Conservation (phyloP, 2,329 filamentous ascomycete genomes). For the Akanthomyces lecanii region DNA sequence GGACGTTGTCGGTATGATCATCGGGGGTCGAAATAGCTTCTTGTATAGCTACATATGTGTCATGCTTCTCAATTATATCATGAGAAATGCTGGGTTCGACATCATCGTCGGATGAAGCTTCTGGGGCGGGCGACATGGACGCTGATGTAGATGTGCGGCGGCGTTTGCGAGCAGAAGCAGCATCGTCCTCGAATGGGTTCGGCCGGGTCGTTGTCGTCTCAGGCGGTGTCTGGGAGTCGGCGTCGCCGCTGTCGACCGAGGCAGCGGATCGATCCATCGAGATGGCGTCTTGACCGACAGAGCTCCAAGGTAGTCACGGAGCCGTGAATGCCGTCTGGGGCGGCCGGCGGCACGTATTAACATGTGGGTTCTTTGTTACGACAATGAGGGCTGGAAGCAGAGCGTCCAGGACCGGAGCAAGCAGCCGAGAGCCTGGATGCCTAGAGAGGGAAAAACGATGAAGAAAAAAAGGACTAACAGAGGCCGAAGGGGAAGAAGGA, state of each 20-base stretch:
- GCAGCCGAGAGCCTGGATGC: constrained; percentile 13
- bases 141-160: constrained; percentile 55
- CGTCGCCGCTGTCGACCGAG: constrained; percentile 50
- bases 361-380: constrained; percentile 44
- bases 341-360: constrained; percentile 40
- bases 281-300: background rate
- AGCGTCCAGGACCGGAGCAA: constrained; percentile 7
- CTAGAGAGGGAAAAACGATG: background rate
- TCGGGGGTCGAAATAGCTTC: background rate
- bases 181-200: constrained; percentile 60
- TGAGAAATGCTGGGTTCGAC: background rate
- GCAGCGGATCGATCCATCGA: constrained; percentile 50
- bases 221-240: constrained; percentile 51
- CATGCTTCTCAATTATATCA: background rate
- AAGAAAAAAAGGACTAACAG: background rate
- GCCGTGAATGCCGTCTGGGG: constrained; percentile 51
- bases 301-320: constrained; percentile 47
- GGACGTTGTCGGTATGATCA: background rate
- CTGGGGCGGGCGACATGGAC: constrained; percentile 42
- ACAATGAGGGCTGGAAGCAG: background rate
- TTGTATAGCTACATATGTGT: background rate
- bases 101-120: constrained; percentile 31
- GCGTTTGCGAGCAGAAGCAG: constrained; percentile 55
- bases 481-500: background rate
- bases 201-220: constrained; percentile 60